Evolutionary conservation across 176 grass and related monocot genomes (phyloP), one percentile per base, ranked within the genome.

Genomic region (Neostapfia colusana): DNA sequence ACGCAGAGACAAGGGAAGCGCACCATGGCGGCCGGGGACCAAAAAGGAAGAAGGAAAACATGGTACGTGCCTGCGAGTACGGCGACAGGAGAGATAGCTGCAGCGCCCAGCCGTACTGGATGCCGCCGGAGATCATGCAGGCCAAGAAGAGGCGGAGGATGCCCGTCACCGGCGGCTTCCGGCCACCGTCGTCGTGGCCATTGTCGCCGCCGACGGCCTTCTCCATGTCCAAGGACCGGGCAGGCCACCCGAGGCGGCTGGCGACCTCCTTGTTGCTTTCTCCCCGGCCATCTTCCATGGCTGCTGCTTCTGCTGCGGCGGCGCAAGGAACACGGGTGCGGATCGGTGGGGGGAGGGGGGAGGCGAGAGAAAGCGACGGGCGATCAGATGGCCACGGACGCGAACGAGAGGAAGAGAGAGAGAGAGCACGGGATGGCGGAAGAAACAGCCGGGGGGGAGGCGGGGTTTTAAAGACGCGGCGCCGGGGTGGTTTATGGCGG

Each of bases 101-200:
- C 57, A 97, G 76, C 49, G 93, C 93, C 93, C 93, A 97, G 13
- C 93, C 90, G 85, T 97, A 97, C 93, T 97, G 93, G 80, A 97
- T 87, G 25, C 90, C 93, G 28, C 93, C 93, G 67, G 93, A 86
- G 39, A 90, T 77, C 82, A 89, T 89, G 88, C 90, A 93, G 1
- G 93, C 82, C 21, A 90, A 15, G 79, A 97, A 80, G 24, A 97
- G 87, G 39, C 88, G 48, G 41, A 67, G 7, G 63, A 88, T 67
- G 18, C 64, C 31, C 31, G 31, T 17, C 5, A 74, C 26, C 11
- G 78, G 0, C n/a, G 31, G 49, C 70, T 40, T 80, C 10, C 55
- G 7, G 20, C 0, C n/a, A 10, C n/a, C 53, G n/a, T 3, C 0
- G 12, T 6, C 79, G 40, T 6, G 50, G 18, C 64, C 46, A 23